Base-by-base conservation (phyloP, 768 basidiomycete species). In the Mycena haematopus region DNA sequence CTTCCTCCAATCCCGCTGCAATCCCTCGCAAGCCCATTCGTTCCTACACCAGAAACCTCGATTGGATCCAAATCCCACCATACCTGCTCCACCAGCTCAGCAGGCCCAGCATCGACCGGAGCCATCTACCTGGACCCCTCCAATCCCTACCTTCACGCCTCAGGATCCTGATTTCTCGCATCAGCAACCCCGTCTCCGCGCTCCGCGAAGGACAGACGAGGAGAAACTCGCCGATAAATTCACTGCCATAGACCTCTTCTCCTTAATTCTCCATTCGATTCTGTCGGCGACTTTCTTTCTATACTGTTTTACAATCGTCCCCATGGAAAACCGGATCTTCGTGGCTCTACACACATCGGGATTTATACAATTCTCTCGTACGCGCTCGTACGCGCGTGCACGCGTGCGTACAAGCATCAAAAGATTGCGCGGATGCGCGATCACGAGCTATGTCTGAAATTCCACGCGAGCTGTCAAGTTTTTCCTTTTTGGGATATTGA, bases 221-320 rank as follows among this genome's bases (percentile, higher is more conserved):
- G 5, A 45, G 21, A 45, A 17, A n/a, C 14, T 7, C 8, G 29
- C 29, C 9, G 6, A 9, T 31, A 56, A 56, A 35, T 56, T 46
- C 4, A 9, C 25, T 17, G 44, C 44, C 3, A 45, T 56, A 0
- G 21, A 56, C 0, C 13, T 0, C 19, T 52, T 8, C 14, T 52
- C 1, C 3, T 7, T 8, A 29, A 38, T 15, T 51, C 4, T 14
- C 47, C 47, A 0, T 42, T 58, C n/a, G n/a, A 58, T 29, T n/a
- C 17, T 17, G 6, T 58, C 14, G 57, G 57, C 6, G 57, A 58
- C 13, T 51, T 58, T 11, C 49, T 58, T 9, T 0, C 35, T 4
- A 51, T 58, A 7, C 25, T 58, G 6, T 58, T 58, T 27, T 49
- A 49, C 9, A 49, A 49, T n/a, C 47, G 27, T 17, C 25, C 47